Conservation (phyloP, 345 rosid genomes). For the Eucalyptus coolabah region DNA sequence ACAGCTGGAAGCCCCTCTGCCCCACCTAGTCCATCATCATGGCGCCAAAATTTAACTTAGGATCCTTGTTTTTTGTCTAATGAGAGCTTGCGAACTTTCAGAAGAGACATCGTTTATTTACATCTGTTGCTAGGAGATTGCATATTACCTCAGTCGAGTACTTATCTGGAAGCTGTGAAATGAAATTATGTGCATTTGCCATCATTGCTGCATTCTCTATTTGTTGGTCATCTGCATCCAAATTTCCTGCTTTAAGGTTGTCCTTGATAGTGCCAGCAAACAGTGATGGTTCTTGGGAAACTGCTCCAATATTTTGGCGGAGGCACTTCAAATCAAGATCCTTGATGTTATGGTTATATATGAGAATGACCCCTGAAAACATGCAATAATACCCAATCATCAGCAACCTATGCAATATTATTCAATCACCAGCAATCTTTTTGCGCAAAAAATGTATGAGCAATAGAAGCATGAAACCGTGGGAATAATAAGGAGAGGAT, state of each 20-base stretch:
- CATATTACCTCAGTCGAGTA: constrained; percentile 31
- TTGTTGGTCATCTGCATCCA: constrained; percentile 34
- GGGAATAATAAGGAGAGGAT: neutral
- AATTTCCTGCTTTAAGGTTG: constrained; percentile 44
- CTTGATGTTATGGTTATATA: constrained; percentile 38
- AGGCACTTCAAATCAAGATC: constrained; percentile 41
- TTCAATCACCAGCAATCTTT: neutral
- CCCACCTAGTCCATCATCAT: constrained; percentile 27
- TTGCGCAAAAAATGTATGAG: neutral
- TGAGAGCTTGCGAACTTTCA: neutral
- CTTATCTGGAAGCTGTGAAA: constrained; percentile 40
- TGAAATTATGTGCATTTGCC: constrained; percentile 50
- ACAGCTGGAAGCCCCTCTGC: constrained; percentile 53
- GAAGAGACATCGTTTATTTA: neutral
- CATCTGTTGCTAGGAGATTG: neutral
- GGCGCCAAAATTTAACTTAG: neutral
- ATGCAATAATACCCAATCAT: neutral
- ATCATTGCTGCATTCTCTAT: constrained; percentile 30
- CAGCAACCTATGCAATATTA: neutral
- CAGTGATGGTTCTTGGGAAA: constrained; percentile 54
- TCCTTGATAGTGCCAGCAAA: constrained; percentile 52
- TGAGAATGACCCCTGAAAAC: constrained; percentile 28
- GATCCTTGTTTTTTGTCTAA: neutral
- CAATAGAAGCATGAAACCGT: neutral
- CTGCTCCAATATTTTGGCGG: constrained; percentile 35